Evolutionary conservation across 2,329 filamentous ascomycete genomes (phyloP).

Genomic region (Elsinoe arachidis): DNA sequence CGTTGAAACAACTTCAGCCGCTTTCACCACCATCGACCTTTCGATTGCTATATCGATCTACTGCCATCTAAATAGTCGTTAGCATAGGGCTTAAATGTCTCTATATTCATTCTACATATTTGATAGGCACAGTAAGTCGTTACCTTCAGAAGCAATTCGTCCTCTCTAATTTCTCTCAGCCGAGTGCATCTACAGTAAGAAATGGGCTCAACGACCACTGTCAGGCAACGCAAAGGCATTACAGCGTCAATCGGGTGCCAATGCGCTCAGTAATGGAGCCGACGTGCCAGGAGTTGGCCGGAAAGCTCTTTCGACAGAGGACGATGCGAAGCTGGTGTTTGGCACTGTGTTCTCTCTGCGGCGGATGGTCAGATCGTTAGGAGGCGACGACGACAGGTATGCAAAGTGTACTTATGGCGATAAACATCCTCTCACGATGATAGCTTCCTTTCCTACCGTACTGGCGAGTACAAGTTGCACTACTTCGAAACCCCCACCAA

Average conservation of each 20-base stretch:
- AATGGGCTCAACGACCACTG: slow-evolving; percentile 58
- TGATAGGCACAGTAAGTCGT: slow-evolving; percentile 78
- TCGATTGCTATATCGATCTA: neutral
- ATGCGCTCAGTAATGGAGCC: slow-evolving; percentile 35
- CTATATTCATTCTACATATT: slow-evolving; percentile 99
- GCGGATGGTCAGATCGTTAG: slow-evolving; percentile 93
- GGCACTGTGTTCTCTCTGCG: slow-evolving; percentile 92
- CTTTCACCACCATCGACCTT: neutral
- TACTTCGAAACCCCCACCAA: slow-evolving; percentile 98
- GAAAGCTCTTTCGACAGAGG: slow-evolving; percentile 49
- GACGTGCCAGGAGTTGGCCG: slow-evolving; percentile 25
- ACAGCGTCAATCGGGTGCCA: slow-evolving; percentile 42
- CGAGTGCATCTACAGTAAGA: slow-evolving; percentile 92
- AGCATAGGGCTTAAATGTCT: slow-evolving; percentile 51
- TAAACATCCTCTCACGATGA: neutral
- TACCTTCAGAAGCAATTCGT: neutral
- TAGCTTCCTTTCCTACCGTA: slow-evolving; percentile 88
- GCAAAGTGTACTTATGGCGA: no score
- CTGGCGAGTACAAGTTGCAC: slow-evolving; percentile 92
- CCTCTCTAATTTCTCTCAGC: slow-evolving; percentile 44
- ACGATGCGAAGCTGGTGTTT: slow-evolving; percentile 96
- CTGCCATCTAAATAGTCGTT: no score
- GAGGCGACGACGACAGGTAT: slow-evolving; percentile 74
- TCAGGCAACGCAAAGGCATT: slow-evolving; percentile 37
- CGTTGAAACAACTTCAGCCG: neutral